Percentiles rank a stretch among this genome's conserved stretches.
phyloP scores from a whole-genome alignment of 2,329 filamentous ascomycete species.

The Diaporthe amygdali region DNA sequence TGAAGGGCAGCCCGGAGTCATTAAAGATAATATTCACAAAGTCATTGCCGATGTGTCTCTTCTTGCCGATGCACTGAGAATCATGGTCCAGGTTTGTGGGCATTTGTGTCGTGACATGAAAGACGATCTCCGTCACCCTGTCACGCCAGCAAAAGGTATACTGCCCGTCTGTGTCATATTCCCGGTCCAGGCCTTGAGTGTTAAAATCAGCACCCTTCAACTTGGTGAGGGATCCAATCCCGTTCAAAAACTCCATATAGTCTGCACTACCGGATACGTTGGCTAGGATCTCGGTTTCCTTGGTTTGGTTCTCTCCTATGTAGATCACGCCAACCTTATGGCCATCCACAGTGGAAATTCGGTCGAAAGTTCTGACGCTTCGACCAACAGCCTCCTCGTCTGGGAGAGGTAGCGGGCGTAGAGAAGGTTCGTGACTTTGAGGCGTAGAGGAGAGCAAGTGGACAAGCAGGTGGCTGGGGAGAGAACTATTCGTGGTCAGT shows the following conservation, averaged over 20 bases:
- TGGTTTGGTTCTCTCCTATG: slow-evolving; percentile 83
- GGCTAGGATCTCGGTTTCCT: slow-evolving; percentile 82
- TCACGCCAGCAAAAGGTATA: slow-evolving; percentile 95
- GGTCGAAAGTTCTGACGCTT: slow-evolving; percentile 82
- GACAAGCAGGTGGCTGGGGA: slow-evolving; percentile 77
- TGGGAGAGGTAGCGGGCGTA: slow-evolving; percentile 78
- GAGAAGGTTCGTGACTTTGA: slow-evolving; percentile 57
- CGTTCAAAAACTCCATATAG: slow-evolving; percentile 84
- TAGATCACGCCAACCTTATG: slow-evolving; percentile 97
- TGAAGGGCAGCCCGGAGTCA: slow-evolving; percentile 87
- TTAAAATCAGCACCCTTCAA: slow-evolving; percentile 88
- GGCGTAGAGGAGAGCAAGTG: slow-evolving; percentile 70
- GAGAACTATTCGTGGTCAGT: slow-evolving; percentile 61
- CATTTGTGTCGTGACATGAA: slow-evolving; percentile 97
- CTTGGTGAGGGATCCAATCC: slow-evolving; percentile 80
- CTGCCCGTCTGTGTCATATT: slow-evolving; percentile 80
- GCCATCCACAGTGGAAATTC: slow-evolving; percentile 87
- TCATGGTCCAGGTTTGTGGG: slow-evolving; percentile 83
- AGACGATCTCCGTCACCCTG: slow-evolving; percentile 91
- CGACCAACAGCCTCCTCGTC: slow-evolving; percentile 71
- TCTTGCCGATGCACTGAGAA: slow-evolving; percentile 80
- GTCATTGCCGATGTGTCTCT: slow-evolving; percentile 95
- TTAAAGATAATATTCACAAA: slow-evolving; percentile 99
- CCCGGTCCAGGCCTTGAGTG: slow-evolving; percentile 85
- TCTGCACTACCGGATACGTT: slow-evolving; percentile 88